Evolutionary conservation across 176 grass and related monocot species (phyloP), one percentile per base, ranked within the genome.

Genomic region (Tuctoria greenei): DNA sequence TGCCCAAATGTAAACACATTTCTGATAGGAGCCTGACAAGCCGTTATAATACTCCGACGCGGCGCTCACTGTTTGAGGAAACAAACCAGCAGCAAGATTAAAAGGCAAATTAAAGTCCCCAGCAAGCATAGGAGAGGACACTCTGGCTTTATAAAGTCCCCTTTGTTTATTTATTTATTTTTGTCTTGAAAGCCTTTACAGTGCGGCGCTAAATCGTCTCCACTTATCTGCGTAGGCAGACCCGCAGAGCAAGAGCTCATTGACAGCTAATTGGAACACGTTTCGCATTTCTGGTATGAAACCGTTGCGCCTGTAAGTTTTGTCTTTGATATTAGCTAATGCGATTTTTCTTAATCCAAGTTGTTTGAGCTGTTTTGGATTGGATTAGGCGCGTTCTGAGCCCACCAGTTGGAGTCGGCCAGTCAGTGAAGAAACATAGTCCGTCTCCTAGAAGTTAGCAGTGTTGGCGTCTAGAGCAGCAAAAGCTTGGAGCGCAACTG

Each of bases 11-110:
- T 2, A 47, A 27, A 72, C 49, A 47, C 78, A 28, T 1, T 64
- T 40, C 57, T 8, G 42, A 38, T 18, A 23, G 50, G 50, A 61
- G 54, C 20, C 0, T 24, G 13, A 27, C 18, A 20, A 34, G 56
- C 43, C 58, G 44, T 51, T 41, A n/a, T 16, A 76, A n/a, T 36
- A 49, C 11, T 8, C 21, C 6, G 26, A 76, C 26, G 73, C 18
- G 73, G 73, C 58, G 24, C 35, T 51, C 45, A n/a, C 23, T 69
- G 54, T 51, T 15, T 76, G 54, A 41, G 16, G 21, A 67, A 24
- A 47, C 39, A 66, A 43, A 27, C 7, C 5, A 15, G 36, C 12
- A 54, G 13, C 21, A 14, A 47, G 38, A 4, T 13, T 20, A 23
- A 69, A 21, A 46, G 55, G 45, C 31, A 46, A 52, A 77, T 1